phyloP scores from a whole-genome alignment of 2,329 filamentous ascomycete species.

The Pseudonectria buxi region DNA sequence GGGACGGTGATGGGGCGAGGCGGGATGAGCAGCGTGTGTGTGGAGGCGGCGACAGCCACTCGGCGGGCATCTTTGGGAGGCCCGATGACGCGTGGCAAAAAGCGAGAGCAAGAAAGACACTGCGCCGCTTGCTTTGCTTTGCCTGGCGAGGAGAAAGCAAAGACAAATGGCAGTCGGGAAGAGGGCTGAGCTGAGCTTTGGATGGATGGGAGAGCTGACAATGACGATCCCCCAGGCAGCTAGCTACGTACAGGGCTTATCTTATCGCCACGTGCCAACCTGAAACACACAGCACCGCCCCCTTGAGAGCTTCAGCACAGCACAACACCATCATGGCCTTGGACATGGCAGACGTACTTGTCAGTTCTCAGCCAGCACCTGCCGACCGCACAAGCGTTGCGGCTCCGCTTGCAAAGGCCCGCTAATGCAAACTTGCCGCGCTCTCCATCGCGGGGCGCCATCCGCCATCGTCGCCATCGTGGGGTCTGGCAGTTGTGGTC shows the following conservation, averaged over 20 bases:
- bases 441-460: too few relatives aligned
- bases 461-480: too few relatives aligned
- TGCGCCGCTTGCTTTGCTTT: slow-evolving; percentile 3
- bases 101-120: slow-evolving; percentile 1
- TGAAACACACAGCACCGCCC: too few relatives aligned
- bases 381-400: too few relatives aligned
- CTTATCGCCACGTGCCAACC: slow-evolving; percentile 25
- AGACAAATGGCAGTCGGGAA: slow-evolving; percentile 1
- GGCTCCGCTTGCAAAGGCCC: too few relatives aligned
- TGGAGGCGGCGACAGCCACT: slow-evolving; percentile 10
- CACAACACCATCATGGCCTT: too few relatives aligned
- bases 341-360: too few relatives aligned
- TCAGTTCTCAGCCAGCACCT: too few relatives aligned
- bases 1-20: background rate
- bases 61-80: slow-evolving; percentile 15
- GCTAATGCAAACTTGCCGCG: too few relatives aligned
- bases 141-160: background rate
- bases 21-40: slow-evolving; percentile 4
- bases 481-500: too few relatives aligned
- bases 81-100: too few relatives aligned
- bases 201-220: slow-evolving; percentile 6
- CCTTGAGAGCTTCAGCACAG: too few relatives aligned
- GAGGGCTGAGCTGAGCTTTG: slow-evolving; percentile 4
- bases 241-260: slow-evolving; percentile 17
- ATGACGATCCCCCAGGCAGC: slow-evolving; percentile 15